Percentiles rank a stretch among this genome's conserved stretches.
These are phyloP conservation scores for Metrosideros polymorpha DNA, from an alignment of 441 rosid species.

Conservation along the genomic window DNA sequence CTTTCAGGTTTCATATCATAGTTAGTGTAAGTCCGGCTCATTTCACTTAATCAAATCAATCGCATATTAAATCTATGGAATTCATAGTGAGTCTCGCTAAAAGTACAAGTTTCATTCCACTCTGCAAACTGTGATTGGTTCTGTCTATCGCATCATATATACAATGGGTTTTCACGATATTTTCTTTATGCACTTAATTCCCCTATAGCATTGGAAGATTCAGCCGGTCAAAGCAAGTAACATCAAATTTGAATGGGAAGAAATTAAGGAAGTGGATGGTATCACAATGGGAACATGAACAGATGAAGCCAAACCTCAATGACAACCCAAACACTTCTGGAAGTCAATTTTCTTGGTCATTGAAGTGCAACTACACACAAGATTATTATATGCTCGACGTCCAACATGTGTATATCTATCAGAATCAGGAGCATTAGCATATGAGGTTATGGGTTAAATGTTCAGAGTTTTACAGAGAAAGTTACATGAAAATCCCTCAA, in stretches of 20 bases:
- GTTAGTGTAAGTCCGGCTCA: background rate
- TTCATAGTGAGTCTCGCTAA: background rate
- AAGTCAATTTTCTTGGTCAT: background rate
- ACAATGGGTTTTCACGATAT: background rate
- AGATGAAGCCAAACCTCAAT: background rate
- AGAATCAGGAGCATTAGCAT: background rate
- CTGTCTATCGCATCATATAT: rapidly evolving
- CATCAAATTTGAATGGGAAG: background rate
- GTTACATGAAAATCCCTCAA: background rate
- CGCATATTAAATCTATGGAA: background rate
- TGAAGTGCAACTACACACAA: background rate
- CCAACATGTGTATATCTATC: background rate
- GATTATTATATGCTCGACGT: background rate
- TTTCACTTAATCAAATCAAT: background rate
- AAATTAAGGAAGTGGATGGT: background rate
- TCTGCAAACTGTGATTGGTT: background rate
- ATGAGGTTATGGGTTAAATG: background rate
- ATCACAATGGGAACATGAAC: background rate
- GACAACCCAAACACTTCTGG: background rate
- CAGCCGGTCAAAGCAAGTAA: background rate
- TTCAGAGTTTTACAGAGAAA: background rate
- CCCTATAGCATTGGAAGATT: background rate
- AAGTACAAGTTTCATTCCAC: rapidly evolving
- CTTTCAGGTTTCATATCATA: rapidly evolving
- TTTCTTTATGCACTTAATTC: background rate